Evolutionary conservation across 2,329 filamentous ascomycete species (phyloP).

Genomic region (Penicillium corylophilum): DNA sequence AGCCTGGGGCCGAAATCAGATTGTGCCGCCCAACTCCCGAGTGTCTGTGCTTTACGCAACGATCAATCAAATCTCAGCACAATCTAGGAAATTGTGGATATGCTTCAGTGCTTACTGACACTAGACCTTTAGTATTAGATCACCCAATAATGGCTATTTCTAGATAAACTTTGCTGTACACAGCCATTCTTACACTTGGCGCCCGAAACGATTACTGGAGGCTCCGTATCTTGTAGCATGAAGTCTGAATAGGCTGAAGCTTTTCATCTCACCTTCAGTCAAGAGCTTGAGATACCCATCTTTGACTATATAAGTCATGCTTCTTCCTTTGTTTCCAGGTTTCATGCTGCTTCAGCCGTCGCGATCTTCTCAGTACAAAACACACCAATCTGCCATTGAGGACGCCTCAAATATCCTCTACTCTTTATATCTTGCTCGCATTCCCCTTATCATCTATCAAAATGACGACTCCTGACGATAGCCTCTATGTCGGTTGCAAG

Average conservation of each 20-base stretch:
- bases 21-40: neutral
- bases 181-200: neutral
- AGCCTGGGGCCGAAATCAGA: neutral
- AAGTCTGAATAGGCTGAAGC: neutral
- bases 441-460: neutral
- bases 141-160: neutral
- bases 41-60: neutral
- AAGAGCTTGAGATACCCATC: neutral
- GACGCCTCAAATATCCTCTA: neutral
- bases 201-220: neutral
- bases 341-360: neutral
- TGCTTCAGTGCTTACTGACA: neutral
- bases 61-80: neutral
- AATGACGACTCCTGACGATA: neutral
- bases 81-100: neutral
- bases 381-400: neutral
- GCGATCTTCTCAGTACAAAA: neutral
- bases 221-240: neutral
- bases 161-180: neutral
- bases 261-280: neutral
- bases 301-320: neutral
- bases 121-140: neutral
- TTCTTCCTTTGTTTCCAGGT: neutral
- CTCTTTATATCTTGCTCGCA: too few species aligned
- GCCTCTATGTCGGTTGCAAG: slow-evolving; percentile 22